Base-by-base conservation (phyloP, 129 eudicot genomes). In the sunflower (Helianthus annuus) region DNA sequence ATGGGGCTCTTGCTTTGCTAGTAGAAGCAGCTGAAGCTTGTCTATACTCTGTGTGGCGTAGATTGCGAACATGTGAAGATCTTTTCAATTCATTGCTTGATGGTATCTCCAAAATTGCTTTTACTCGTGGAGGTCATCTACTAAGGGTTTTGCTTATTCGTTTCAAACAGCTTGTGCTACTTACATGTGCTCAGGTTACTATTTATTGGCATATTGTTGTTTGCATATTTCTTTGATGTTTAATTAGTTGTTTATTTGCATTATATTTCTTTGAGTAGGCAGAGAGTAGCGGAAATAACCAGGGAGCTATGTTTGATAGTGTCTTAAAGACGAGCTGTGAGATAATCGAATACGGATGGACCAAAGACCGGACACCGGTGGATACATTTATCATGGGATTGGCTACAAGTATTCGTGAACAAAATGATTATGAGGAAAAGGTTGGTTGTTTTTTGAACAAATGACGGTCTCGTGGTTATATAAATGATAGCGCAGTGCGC, bases 11-110 rank as follows among this genome's bases (percentile, higher is more conserved):
- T 60, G 92, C 91, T 19, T 78, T 88, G 80, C 73, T 91, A 81
- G 85, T 86, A 77, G 97, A 88, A 79, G 93, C 99, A 66, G 96
- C 96, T 0, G 97, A 91, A 80, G 88, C 95, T 67, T 95, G 99
- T 80, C 71, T 95, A 19, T 79, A 72, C 60, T 91, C 95, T 2
- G 91, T 86, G 34, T 91, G 99, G 99, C 83, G 99, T 66, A 91
- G 87, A 82, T 69, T 91, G 79, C 85, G 95, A 80, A 79, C 86
- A 15, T 95, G 97, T 86, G 99, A 95, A 80, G 99, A 90, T 66
- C 94, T 95, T 58, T 91, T 95, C 73, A 81, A 78, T 76, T 75
- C 95, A 38, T 88, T 95, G 86, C 94, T 95, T 64, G 75, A 86
- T 71, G 99, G 97, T 42, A 87, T 95, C 81, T 83, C 99, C 66